phyloP scores from a whole-genome alignment of 768 basidiomycete species.

The Mycena olivaceomarginata region DNA sequence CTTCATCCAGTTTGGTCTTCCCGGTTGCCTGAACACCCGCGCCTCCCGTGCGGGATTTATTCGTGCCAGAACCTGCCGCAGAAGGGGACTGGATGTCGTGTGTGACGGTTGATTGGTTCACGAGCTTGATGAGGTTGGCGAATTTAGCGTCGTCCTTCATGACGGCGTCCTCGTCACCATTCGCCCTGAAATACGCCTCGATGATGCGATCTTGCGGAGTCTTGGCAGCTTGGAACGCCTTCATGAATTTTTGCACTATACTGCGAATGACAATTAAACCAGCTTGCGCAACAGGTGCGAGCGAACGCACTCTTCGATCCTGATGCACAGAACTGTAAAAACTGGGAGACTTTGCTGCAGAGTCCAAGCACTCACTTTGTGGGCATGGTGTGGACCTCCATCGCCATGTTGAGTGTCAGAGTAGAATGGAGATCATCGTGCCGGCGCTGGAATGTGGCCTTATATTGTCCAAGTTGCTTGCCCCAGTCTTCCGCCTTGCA shows the following conservation, averaged over 20 bases:
- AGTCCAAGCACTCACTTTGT: background rate
- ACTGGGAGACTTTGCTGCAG: background rate
- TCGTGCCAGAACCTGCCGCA: conserved; percentile 6
- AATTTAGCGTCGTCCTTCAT: background rate
- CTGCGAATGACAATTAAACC: background rate
- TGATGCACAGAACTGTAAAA: background rate
- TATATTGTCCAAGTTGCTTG: background rate
- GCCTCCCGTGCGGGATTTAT: background rate
- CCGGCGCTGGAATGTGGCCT: conserved; percentile 3
- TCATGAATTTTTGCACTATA: background rate
- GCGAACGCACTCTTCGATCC: conserved; percentile 8
- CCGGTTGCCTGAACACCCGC: background rate
- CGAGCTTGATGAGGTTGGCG: background rate
- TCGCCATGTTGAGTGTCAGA: conserved; percentile 3
- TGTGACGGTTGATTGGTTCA: background rate
- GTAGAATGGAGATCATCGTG: conserved; percentile 21
- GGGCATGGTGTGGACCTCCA: background rate
- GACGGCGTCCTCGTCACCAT: conserved; percentile 13
- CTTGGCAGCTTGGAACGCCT: conserved; percentile 14
- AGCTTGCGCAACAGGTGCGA: background rate
- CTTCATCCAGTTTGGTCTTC: background rate
- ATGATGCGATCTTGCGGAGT: conserved; percentile 22
- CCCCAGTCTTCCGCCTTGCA: conserved; percentile 18
- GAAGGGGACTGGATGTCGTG: conserved; percentile 10
- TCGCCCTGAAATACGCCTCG: conserved; percentile 7